These are phyloP conservation scores for Syzygium aromaticum DNA, from an alignment of 345 rosid species.

Conservation along the genomic window DNA sequence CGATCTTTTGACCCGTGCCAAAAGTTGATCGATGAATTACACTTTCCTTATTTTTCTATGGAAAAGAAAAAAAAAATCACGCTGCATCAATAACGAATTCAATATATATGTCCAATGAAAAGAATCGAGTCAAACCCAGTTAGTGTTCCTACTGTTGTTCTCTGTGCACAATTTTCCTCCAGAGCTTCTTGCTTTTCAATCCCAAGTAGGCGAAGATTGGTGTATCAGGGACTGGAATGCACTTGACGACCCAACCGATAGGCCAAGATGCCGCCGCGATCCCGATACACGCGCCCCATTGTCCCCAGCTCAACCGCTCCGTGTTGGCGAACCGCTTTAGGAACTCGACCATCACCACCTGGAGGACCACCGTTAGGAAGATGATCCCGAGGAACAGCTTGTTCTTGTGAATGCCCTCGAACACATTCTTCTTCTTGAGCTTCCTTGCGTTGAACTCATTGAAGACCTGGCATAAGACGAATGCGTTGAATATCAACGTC, in stretches of 20 bases:
- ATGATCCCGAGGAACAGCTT: slow-evolving; percentile 53
- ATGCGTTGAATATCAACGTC: slow-evolving; percentile 60
- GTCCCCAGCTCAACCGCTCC: slow-evolving; percentile 54
- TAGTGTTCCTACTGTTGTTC: not conserved
- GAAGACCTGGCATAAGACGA: slow-evolving; percentile 64
- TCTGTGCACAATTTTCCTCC: not conserved
- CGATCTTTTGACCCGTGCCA: too few species aligned
- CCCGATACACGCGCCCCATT: slow-evolving; percentile 57
- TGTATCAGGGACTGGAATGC: slow-evolving; percentile 46
- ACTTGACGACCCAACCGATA: slow-evolving; percentile 52
- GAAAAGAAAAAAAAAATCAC: too few species aligned
- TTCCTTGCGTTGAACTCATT: slow-evolving; percentile 72
- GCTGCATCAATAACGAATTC: not conserved
- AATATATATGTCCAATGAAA: not conserved
- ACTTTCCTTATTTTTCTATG: too few species aligned
- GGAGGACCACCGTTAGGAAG: slow-evolving; percentile 37
- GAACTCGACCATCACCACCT: slow-evolving; percentile 69
- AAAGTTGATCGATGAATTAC: too few species aligned
- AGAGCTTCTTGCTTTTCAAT: slow-evolving; percentile 4
- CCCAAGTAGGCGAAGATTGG: slow-evolving; percentile 42
- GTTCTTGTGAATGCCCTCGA: slow-evolving; percentile 50
- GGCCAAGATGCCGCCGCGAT: slow-evolving; percentile 64
- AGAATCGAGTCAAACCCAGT: not conserved
- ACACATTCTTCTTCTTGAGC: slow-evolving; percentile 67
- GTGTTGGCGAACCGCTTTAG: slow-evolving; percentile 61